A percentile compares a stretch with the other conserved stretches of the same genome.
Evolutionary conservation across 1,284 basidiomycete species (phyloP).

Genomic region (Trametes pubescens): DNA sequence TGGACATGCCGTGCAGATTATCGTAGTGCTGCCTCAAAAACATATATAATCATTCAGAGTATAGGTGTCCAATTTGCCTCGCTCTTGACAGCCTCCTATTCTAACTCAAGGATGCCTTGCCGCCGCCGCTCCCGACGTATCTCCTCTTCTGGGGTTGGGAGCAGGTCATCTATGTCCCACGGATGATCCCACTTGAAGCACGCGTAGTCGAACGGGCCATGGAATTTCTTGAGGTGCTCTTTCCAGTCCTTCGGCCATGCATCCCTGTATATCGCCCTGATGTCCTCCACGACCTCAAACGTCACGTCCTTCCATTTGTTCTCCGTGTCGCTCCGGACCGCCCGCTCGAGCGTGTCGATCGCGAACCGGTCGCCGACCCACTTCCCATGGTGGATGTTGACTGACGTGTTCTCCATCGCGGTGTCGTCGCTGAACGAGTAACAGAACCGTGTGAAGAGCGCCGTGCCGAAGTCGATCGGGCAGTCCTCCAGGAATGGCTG

Average conservation of each 20-base stretch:
- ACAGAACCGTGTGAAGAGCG: slow-evolving; percentile 13
- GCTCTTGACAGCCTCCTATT: no score
- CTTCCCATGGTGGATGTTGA: slow-evolving; percentile 1
- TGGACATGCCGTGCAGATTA: no score
- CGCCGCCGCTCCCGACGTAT: no score
- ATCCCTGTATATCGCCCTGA: neutral
- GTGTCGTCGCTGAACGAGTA: neutral
- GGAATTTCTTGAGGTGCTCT: neutral
- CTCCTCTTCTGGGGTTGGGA: no score
- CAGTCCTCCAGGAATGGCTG: slow-evolving; percentile 21
- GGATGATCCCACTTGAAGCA: no score
- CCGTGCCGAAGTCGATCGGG: slow-evolving; percentile 13
- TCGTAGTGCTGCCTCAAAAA: no score
- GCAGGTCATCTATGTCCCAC: no score
- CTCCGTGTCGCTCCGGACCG: neutral
- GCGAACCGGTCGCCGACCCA: slow-evolving; percentile 22
- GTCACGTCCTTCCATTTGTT: slow-evolving; percentile 17
- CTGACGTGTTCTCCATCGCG: neutral
- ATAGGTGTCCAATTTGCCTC: no score
- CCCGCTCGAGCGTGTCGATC: slow-evolving; percentile 14
- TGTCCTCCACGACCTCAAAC: slow-evolving; percentile 11
- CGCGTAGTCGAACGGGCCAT: neutral
- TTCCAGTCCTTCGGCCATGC: neutral
- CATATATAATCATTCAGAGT: no score
- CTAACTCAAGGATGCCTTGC: no score